These are phyloP conservation scores for Sclerotinia borealis DNA, from an alignment of 2,329 filamentous ascomycete species.

Conservation along the genomic window DNA sequence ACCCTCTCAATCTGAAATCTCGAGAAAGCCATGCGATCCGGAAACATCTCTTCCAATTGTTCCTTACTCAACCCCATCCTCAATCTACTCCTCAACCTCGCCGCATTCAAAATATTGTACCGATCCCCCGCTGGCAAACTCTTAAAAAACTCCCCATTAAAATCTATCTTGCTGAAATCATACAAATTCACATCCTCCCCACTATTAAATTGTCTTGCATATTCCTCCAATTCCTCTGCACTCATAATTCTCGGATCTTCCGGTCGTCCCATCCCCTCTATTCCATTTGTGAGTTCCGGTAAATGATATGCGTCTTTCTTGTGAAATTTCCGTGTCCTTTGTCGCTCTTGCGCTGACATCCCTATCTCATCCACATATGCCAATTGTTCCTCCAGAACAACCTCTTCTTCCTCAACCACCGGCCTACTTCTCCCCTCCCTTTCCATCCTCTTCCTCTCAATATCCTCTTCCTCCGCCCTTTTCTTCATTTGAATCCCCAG, in stretches of 20 bases:
- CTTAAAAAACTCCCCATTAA: constrained; percentile 90
- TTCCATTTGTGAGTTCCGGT: constrained; percentile 71
- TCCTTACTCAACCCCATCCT: constrained; percentile 97
- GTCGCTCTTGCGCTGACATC: constrained; percentile 71
- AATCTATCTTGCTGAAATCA: constrained; percentile 98
- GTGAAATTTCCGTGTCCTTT: constrained; percentile 69
- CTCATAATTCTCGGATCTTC: constrained; percentile 97
- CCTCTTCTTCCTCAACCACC: constrained; percentile 51
- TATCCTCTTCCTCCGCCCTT: constrained; percentile 76
- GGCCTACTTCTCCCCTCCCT: constrained; percentile 35
- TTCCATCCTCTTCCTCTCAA: constrained; percentile 47
- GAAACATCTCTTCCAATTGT: constrained; percentile 93
- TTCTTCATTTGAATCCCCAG: constrained; percentile 93
- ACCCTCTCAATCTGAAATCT: constrained; percentile 95
- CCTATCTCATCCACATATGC: constrained; percentile 89
- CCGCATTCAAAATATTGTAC: constrained; percentile 96
- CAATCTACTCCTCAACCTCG: constrained; percentile 76
- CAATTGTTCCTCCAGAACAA: constrained; percentile 62
- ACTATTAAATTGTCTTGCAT: constrained; percentile 83
- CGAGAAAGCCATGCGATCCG: constrained; percentile 94
- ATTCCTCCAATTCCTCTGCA: constrained; percentile 86
- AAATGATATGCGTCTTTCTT: constrained; percentile 95
- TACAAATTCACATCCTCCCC: constrained; percentile 90
- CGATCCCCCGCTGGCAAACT: constrained; percentile 84
- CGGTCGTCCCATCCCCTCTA: constrained; percentile 80